phyloP scores from a whole-genome alignment of 176 grass and related monocot genomes.

The Paspalum vaginatum region DNA sequence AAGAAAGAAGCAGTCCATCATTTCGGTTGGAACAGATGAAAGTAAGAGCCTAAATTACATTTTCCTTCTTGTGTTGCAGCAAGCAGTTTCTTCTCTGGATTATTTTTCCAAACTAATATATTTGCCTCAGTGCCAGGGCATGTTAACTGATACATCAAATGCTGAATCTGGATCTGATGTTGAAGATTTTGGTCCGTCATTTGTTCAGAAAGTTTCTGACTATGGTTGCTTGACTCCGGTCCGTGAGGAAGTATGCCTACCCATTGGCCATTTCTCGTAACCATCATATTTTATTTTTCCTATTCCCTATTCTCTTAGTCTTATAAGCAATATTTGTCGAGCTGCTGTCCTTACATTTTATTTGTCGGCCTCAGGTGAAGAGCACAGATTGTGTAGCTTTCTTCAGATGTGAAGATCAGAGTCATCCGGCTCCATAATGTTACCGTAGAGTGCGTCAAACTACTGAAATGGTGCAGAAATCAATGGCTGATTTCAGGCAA shows the following conservation, averaged over 20 bases:
- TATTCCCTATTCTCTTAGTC: constrained; percentile 4
- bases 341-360: constrained; percentile 2
- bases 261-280: neutral
- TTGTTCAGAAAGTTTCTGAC: constrained; percentile 40
- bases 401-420: constrained; percentile 51
- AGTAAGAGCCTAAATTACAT: constrained; percentile 40
- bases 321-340: neutral
- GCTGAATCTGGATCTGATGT: constrained; percentile 77
- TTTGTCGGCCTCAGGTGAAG: constrained; percentile 45
- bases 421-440: constrained; percentile 33
- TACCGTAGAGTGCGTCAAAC: constrained; percentile 37
- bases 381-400: constrained; percentile 65
- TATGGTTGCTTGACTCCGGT: constrained; percentile 67
- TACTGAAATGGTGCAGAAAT: constrained; percentile 37
- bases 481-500: constrained; percentile 25
- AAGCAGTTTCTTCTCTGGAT: neutral
- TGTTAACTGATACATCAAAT: constrained; percentile 56
- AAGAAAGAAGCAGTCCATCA: constrained; percentile 50
- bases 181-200: constrained; percentile 61
- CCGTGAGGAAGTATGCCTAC: constrained; percentile 63
- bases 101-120: constrained; percentile 16
- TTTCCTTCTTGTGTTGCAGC: neutral
- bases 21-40: constrained; percentile 53
- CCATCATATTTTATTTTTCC: neutral
- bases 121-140: constrained; percentile 56